phyloP scores from a whole-genome alignment of 2,329 filamentous ascomycete genomes.

The Aspergillus hortae region DNA sequence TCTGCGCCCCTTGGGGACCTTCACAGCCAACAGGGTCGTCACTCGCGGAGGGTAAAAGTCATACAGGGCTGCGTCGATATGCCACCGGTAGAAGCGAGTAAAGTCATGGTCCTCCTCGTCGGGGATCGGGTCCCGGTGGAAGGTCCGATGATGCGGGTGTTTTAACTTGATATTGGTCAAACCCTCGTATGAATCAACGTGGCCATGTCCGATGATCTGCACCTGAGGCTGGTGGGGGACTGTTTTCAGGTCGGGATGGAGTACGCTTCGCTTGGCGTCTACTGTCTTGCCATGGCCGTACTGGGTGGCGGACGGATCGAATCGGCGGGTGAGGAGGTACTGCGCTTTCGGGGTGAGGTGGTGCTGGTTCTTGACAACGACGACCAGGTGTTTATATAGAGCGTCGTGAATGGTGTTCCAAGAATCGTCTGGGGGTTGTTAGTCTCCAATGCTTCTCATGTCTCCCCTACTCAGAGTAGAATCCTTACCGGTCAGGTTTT shows the following conservation, averaged over 20 bases:
- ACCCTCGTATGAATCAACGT: slow-evolving; percentile 66
- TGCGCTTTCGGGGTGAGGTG: slow-evolving; percentile 66
- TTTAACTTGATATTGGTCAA: slow-evolving; percentile 63
- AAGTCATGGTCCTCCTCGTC: slow-evolving; percentile 56
- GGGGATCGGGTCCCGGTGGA: slow-evolving; percentile 65
- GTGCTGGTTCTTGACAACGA: slow-evolving; percentile 67
- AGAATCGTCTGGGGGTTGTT: slow-evolving; percentile 52
- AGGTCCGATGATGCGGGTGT: slow-evolving; percentile 75
- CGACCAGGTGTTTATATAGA: slow-evolving; percentile 65
- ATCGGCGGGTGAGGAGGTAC: slow-evolving; percentile 68
- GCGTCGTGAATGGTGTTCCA: slow-evolving; percentile 62
- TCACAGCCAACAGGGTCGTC: slow-evolving; percentile 70
- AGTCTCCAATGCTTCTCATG: not conserved
- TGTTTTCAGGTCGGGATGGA: slow-evolving; percentile 77
- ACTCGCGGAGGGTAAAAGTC: slow-evolving; percentile 70
- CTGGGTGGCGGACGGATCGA: slow-evolving; percentile 62
- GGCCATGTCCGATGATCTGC: slow-evolving; percentile 75
- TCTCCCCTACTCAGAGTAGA: not conserved
- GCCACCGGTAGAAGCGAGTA: slow-evolving; percentile 70
- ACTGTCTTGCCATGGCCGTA: slow-evolving; percentile 77
- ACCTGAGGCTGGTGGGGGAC: slow-evolving; percentile 76
- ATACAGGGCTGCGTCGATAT: slow-evolving; percentile 76
- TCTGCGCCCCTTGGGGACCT: slow-evolving; percentile 62
- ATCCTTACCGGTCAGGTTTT: slow-evolving; percentile 57
- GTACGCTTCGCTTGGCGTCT: slow-evolving; percentile 61